Base-by-base conservation (phyloP, 345 rosid genomes). In the Moricandia moricandioides region DNA sequence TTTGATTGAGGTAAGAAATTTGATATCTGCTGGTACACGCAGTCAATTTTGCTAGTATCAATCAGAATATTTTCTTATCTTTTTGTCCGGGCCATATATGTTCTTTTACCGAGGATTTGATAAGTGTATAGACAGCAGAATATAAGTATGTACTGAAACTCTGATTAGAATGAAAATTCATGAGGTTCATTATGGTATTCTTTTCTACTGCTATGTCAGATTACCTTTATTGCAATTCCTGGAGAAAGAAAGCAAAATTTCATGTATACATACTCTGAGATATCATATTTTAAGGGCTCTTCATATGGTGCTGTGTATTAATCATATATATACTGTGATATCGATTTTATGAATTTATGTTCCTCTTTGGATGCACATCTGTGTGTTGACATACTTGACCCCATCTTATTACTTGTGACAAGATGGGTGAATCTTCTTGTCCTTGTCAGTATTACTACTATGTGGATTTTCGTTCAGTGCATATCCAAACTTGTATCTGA, bases 1-100 rank as follows among this genome's bases (percentile, higher is more conserved):
- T 84, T 84, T 90, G 85, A 67, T 34, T 84, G 88, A 90, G 91
- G 78, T 88, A 80, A 88, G 84, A 82, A 88, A 82, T 78, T 81
- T 91, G 83, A 85, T 85, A 82, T 86, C 91, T 81, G 74, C 87
- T 52, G 81, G 83, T 65, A 84, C 79, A 58, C 82, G 76, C 81
- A 74, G 78, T 82, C 69, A 78, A 63, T 65, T 83, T 78, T 84
- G 86, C 63, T 78, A 74, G 79, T 78, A 61, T 47, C 77, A 16
- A 54, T 61, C 78, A 78, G 78, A 57, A 52, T 70, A 13, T 33
- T 37, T 45, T 55, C 70, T 82, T 71, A 54, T 75, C 60, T 55
- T 51, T 55, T 65, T 47, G 74, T 80, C 69, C 70, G 59, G 83
- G 77, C 76, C 73, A 72, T 54, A 68, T 67, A 75, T 83, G 76